Conservation (phyloP, 1,284 basidiomycete genomes). For the Apiotrichum porosum region DNA sequence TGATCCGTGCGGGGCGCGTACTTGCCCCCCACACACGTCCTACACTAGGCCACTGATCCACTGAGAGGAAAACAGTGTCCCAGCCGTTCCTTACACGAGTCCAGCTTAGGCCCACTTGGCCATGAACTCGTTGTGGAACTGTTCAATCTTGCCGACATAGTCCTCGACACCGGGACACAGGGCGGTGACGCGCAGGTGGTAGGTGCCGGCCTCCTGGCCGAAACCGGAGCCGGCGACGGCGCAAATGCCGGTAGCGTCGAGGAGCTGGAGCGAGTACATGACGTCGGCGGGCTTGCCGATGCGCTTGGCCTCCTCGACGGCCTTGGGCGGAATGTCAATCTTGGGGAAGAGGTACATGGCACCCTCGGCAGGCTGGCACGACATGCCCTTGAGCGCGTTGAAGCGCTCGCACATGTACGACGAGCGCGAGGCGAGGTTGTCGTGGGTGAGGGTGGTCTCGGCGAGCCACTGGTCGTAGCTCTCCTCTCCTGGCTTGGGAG, state of each 20-base stretch:
- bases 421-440: conserved; percentile 66
- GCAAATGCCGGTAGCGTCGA: conserved; percentile 85
- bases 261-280: conserved; percentile 74
- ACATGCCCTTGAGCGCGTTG: conserved; percentile 71
- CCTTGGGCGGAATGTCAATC: conserved; percentile 65
- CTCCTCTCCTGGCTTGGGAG: conserved; percentile 67
- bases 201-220: conserved; percentile 79
- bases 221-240: conserved; percentile 89
- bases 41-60: no score
- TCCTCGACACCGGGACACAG: conserved; percentile 80
- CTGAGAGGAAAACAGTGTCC: no score
- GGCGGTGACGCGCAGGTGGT: conserved; percentile 82
- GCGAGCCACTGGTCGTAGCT: conserved; percentile 72
- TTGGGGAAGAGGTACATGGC: conserved; percentile 83
- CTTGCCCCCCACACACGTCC: no score
- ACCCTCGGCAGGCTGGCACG: conserved; percentile 76
- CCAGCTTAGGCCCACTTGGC: conserved; percentile 58
- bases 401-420: conserved; percentile 68
- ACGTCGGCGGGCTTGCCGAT: conserved; percentile 76
- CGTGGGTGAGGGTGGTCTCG: conserved; percentile 75
- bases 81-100: no score
- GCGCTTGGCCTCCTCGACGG: conserved; percentile 65
- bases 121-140: conserved; percentile 75
- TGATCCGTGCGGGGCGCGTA: no score
- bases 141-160: conserved; percentile 76